Evolutionary conservation across 495 filamentous ascomycete species (phyloP).

Genomic region (Aspergillus cristatus): DNA sequence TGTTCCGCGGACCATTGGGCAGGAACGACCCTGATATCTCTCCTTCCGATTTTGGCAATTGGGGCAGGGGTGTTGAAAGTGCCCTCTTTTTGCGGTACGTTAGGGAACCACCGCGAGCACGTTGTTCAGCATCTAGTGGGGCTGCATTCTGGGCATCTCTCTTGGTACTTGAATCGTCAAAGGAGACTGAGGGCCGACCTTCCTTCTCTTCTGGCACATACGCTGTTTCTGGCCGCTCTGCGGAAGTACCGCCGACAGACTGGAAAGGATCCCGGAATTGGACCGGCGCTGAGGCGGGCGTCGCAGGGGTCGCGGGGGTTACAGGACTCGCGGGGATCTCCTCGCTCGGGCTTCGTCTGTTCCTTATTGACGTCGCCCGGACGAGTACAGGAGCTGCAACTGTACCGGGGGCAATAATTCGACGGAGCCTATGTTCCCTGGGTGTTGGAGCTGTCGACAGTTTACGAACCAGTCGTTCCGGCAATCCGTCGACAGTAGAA

Average conservation of each 20-base stretch:
- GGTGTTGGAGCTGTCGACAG: constrained; percentile 20
- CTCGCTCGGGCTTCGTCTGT: constrained; percentile 1
- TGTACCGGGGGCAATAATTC: constrained; percentile 17
- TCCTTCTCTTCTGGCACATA: constrained; percentile 4
- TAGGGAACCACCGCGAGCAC: constrained; percentile 21
- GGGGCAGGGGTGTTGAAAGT: constrained; percentile 21
- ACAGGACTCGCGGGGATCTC: not conserved
- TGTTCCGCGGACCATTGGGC: constrained; percentile 26
- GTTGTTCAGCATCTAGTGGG: constrained; percentile 10
- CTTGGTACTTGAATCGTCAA: constrained; percentile 20
- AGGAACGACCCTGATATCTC: constrained; percentile 12
- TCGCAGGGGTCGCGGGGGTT: not conserved
- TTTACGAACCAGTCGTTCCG: constrained; percentile 27
- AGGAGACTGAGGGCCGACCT: constrained; percentile 14
- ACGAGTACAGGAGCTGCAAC: constrained; percentile 29
- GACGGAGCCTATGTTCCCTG: constrained; percentile 17
- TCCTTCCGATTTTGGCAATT: constrained; percentile 17
- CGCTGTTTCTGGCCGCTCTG: constrained; percentile 1
- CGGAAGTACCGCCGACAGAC: not conserved
- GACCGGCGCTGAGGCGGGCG: constrained; percentile 15
- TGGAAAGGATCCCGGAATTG: constrained; percentile 32
- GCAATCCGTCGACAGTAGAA: constrained; percentile 21
- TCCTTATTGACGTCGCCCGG: constrained; percentile 27
- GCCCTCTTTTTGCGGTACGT: constrained; percentile 28
- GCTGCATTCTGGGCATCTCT: constrained; percentile 9